Base-by-base conservation (phyloP, 495 filamentous ascomycete genomes). In the Tuber microsphaerosporum region DNA sequence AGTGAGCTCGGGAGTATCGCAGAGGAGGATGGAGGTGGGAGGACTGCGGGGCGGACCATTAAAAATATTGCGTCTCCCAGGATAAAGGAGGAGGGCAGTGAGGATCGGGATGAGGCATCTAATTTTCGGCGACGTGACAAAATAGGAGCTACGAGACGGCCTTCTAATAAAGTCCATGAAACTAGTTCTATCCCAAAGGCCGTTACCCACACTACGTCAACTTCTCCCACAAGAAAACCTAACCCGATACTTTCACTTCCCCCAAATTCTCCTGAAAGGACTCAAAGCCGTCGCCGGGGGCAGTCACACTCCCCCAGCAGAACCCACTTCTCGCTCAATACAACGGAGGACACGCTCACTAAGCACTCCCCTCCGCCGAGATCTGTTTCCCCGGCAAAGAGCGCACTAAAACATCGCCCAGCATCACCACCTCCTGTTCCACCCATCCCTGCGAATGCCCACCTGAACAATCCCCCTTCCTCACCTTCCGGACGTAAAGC, bases 1-100 rank as follows among this genome's bases (percentile, higher is more conserved):
- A 71, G 46, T 16, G 79, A 81, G 37, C 71, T 81, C 37, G 79
- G 69, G n/a, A 79, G 79, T 34, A 81, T 81, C 45, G 71, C 73
- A 10, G 80, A 81, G 20, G 68, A 78, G 39, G 72, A 79, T 56
- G 48, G 56, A 65, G 56, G n/a, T n/a, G 56, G n/a, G 56, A 26
- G 26, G 26, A 8, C 56, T 65, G 26, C 26, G 12, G 56, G 56
- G 56, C 56, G 56, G 56, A 65, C n/a, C 5, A 16, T 65, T 31
- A 65, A n/a, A 65, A 10, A 51, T 31, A 34, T 68, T 43, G 68
- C 16, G 39, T 17, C 72, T 17, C 12, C 46, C 6, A 46, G 70
- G 69, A 71, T 75, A 19, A 43, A 22, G 8, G 76, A 77, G n/a
- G 70, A 73, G 2, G 37, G 6, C 44, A 42, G 41, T 3, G 77